Evolutionary conservation across 2,329 filamentous ascomycete genomes (phyloP), one percentile per base, ranked within the genome.

Genomic region (Nemania sp.): DNA sequence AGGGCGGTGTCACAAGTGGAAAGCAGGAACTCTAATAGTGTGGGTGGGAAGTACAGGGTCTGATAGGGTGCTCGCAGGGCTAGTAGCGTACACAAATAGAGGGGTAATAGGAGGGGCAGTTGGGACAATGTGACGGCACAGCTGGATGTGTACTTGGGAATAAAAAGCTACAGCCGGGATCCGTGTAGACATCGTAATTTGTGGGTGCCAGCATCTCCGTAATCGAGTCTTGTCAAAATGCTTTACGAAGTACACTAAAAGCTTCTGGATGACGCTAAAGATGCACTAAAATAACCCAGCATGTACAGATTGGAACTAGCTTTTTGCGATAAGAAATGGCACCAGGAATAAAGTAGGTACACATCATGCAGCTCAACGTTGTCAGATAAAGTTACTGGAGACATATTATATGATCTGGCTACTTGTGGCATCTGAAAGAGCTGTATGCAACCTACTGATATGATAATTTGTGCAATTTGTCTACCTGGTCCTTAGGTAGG

Each of bases 71-170:
- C 28, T 15, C 15, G 11, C 22, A 39, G 39, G 44, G 33, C 48
- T 44, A 47, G 40, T 41, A 45, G 39, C 52, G 34, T 56, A 49
- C 52, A 52, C 46, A 52, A 53, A 56, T 56, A 49, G 56, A 56
- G 56, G 56, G 52, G 56, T 55, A 46, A 36, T 19, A 44, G 52
- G 55, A 58, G 55, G 55, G 55, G 55, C 43, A 55, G 34, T 45
- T 39, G 43, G 48, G 31, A 51, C 20, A 34, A 44, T 48, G 44
- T 49, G 44, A 45, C 50, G 43, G 43, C 24, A 34, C 36, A 15
- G 41, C 22, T 47, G 41, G n/a, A n/a, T n/a, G n/a, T n/a, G n/a
- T n/a, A n/a, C 36, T 46, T 41, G 28, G 26, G 33, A 56, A 14
- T 19, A 41, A 49, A 39, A 49, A 39, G 28, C 8, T 40, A 28